These are phyloP conservation scores for Galerina marginata DNA, from an alignment of 768 basidiomycete genomes.

Conservation along the genomic window DNA sequence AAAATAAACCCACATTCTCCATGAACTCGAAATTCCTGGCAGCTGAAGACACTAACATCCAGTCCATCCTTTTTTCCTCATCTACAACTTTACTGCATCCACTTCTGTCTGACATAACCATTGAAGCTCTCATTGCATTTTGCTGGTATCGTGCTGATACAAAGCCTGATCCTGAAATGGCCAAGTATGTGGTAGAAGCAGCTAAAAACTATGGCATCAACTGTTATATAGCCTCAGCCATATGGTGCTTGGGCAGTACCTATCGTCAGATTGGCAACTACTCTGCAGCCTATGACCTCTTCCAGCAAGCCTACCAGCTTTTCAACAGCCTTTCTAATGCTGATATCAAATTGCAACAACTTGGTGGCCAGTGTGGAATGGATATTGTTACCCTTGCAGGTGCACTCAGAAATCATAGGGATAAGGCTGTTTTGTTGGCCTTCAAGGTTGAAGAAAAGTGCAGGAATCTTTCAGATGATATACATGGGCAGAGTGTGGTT, in stretches of 20 bases:
- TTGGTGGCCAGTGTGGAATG: constrained; percentile 2
- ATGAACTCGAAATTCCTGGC: constrained; percentile 7
- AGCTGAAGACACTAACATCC: constrained; percentile 13
- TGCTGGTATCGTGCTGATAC: constrained; percentile 13
- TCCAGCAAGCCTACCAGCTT: not conserved
- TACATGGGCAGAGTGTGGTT: constrained; percentile 6
- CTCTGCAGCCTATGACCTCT: not conserved
- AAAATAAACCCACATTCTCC: constrained; percentile 3
- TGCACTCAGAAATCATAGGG: too few relatives aligned
- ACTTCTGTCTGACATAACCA: not conserved
- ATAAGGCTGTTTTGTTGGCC: not conserved
- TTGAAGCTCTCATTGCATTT: constrained; percentile 13
- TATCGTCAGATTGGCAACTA: not conserved
- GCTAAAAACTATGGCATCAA: not conserved
- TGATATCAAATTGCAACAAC: not conserved
- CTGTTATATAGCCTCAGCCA: not conserved
- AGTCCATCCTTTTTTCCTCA: constrained; percentile 12
- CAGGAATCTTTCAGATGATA: not conserved
- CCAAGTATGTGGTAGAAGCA: not conserved
- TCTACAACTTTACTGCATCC: not conserved
- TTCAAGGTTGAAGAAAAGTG: constrained; percentile 1
- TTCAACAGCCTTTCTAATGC: not conserved
- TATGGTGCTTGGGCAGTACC: constrained; percentile 8
- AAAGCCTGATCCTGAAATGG: not conserved
- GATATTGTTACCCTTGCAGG: too few relatives aligned